Base-by-base conservation (phyloP, 2,329 filamentous ascomycete species). In the Thermomyces lanuginosus region DNA sequence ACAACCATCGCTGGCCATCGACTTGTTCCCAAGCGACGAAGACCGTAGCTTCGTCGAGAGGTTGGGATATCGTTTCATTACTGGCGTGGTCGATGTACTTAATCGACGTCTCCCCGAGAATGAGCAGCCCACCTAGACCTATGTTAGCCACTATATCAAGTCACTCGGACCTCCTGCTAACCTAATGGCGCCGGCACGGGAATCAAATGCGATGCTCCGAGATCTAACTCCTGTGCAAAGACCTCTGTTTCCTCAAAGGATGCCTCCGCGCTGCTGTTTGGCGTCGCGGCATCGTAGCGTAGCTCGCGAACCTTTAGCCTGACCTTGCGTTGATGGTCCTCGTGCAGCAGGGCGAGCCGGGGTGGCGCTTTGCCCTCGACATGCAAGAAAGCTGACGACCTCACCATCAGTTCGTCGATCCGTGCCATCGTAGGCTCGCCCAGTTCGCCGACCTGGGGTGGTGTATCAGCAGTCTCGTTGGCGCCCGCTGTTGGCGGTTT, bases 1-100 rank as follows among this genome's bases (percentile, higher is more conserved):
- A 57, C n/a, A 93, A 62, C 57, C 83, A 95, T 42, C 76, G 68
- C 20, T 76, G 74, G 13, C 72, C 70, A 42, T 95, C 80, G 27
- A 89, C 73, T 41, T 76, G 71, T 35, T 79, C 78, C 84, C 86
- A 98, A 2, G 82, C 73, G n/a, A 89, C 76, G 40, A 91, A 95
- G 18, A 92, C 75, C 2, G 77, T 82, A 1, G 83, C 69, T 30
- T 86, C 73, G 1, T 70, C 61, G 2, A 93, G 55, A 0, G 64
- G 57, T 6, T 72, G 64, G 10, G 73, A 69, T 8, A 82, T 65
- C 8, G 64, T 65, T 17, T 72, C 66, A 35, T 76, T 74, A 13
- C 58, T 79, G 17, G 77, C 64, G 33, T 82, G 79, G 42, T 92
- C 79, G 32, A 89, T 74, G 48, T 95, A 95, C 6, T 76, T 70